phyloP scores from a whole-genome alignment of 2,329 filamentous ascomycete genomes.

The Diaporthe humulicola region DNA sequence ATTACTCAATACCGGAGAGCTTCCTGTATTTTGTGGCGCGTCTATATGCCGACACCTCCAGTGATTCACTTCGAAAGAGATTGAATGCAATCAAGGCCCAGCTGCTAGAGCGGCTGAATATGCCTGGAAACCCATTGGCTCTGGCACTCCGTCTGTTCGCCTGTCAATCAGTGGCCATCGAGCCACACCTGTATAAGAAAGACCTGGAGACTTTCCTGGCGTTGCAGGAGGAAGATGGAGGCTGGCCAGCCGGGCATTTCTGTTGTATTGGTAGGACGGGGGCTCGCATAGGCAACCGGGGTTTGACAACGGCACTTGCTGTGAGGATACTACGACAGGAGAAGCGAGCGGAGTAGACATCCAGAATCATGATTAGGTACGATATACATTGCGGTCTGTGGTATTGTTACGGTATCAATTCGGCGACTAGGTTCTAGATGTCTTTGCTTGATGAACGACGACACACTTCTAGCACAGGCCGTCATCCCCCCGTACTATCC shows the following conservation, averaged over 20 bases:
- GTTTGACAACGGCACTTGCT: not conserved
- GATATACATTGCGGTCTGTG: too few species aligned
- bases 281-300: not conserved
- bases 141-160: not conserved
- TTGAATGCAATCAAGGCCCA: not conserved
- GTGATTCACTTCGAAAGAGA: not conserved
- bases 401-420: not conserved
- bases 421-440: not conserved
- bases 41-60: not conserved
- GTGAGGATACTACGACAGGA: not conserved
- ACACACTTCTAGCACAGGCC: too few species aligned
- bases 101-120: not conserved
- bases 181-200: not conserved
- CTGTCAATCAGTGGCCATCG: not conserved
- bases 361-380: too few species aligned
- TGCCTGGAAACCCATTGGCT: not conserved
- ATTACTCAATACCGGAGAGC: constrained; percentile 1
- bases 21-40: not conserved
- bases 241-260: not conserved
- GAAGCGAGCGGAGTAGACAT: not conserved
- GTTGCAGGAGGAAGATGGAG: not conserved
- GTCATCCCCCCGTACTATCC: not conserved
- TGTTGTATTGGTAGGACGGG: not conserved
- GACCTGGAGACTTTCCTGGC: not conserved
- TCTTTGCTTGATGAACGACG: not conserved